Conservation (phyloP, 768 basidiomycete species). For the Tulasnella sp. region DNA sequence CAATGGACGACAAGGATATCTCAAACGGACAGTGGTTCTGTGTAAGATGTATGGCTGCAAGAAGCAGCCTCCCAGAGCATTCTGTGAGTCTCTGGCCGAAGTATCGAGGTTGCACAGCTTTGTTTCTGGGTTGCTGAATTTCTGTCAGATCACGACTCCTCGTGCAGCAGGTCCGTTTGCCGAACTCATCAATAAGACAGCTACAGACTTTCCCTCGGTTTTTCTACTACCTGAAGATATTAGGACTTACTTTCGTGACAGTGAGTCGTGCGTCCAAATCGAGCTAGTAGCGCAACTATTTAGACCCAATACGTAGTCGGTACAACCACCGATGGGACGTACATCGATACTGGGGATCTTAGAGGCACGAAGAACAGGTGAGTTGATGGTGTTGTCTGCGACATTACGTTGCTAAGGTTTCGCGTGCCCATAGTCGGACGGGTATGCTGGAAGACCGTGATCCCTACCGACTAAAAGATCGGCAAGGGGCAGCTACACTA, state of each 20-base stretch:
- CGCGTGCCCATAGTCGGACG: conserved; percentile 45
- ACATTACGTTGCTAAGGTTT: too few relatives aligned
- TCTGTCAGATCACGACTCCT: conserved; percentile 21
- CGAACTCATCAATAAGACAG: conserved; percentile 59
- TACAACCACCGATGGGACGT: conserved; percentile 68
- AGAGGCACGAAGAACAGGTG: conserved; percentile 77
- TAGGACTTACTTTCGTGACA: conserved; percentile 73
- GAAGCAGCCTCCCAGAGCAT: conserved; percentile 34
- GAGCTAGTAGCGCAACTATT: not conserved
- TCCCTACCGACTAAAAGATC: conserved; percentile 73
- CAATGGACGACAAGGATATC: conserved; percentile 78
- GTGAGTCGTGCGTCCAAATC: conserved; percentile 34
- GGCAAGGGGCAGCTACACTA: conserved; percentile 69
- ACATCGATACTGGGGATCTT: conserved; percentile 67
- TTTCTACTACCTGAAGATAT: conserved; percentile 83
- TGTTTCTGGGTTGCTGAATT: too few relatives aligned
- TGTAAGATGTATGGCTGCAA: conserved; percentile 56
- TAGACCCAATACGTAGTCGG: conserved; percentile 42
- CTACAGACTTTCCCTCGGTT: conserved; percentile 62
- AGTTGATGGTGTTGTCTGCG: conserved; percentile 26
- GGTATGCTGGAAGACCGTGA: conserved; percentile 89
- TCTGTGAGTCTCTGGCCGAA: conserved; percentile 1
- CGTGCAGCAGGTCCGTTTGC: conserved; percentile 23
- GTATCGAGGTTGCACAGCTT: too few relatives aligned
- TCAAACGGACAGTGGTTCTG: conserved; percentile 73